Evolutionary conservation across 2,329 filamentous ascomycete genomes (phyloP), one percentile per base, ranked within the genome.

Genomic region (Orbilia oligospora): DNA sequence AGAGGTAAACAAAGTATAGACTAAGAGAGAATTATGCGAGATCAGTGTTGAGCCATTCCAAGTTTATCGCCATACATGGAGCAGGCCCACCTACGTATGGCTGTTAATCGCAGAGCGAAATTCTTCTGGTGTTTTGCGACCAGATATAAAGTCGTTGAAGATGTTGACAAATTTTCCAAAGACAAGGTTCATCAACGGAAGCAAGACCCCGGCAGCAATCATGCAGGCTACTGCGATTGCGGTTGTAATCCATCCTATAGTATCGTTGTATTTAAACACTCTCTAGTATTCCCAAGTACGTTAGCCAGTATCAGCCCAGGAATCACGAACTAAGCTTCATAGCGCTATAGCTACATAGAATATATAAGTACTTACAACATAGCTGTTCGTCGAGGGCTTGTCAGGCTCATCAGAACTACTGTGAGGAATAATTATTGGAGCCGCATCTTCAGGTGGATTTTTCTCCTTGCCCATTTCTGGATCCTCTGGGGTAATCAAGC

Each of bases 1-100:
- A 93, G 5, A 93, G 85, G 69, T 89, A 89, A 72, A 93, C 88
- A 82, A 93, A 89, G 83, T 90, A 92, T 0, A 93, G 84, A 0
- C 66, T 70, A 36, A 4, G 14, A 27, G 3, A 6, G 3, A 12
- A 20, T 14, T 2, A 6, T n/a, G 8, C 20, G 4, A 20, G 5
- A 44, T 46, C 5, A 46, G 9, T 9, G 20, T 46, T 6, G 10
- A 46, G 27, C 8, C n/a, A 18, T 8, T 20, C 8, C 1, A 46
- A 46, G 10, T 20, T 46, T 18, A 12, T 46, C 6, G 4, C 8
- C 14, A 55, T 85, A n/a, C n/a, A n/a, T n/a, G 18, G 84, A 84
- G 3, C 18, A 41, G n/a, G 1, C 24, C 14, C 20, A 38, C 49
- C 36, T 76, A 70, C 66, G 71, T 80, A 44, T 73, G 73, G 20